Percentiles rank a stretch among this genome's conserved stretches.
phyloP scores from a whole-genome alignment of 2,329 filamentous ascomycete genomes.

The Penicillium sp. region DNA sequence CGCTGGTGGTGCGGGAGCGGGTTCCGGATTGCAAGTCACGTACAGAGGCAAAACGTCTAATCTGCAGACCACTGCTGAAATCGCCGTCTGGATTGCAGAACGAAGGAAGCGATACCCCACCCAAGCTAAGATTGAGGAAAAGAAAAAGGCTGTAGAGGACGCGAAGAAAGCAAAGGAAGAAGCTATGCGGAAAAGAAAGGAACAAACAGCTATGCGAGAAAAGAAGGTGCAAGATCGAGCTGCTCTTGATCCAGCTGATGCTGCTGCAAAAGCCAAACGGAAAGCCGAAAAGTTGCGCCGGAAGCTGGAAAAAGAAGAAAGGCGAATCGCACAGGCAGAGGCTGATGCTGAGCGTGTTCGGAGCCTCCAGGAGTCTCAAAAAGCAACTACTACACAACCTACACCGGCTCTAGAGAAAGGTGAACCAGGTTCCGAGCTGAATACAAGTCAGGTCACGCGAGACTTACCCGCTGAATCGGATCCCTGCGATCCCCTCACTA shows the following conservation, averaged over 20 bases:
- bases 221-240: conserved; percentile 30
- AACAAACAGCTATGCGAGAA: conserved; percentile 37
- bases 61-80: conserved; percentile 65
- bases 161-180: conserved; percentile 55
- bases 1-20: conserved; percentile 24
- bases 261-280: conserved; percentile 41
- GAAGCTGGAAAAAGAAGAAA: conserved; percentile 70
- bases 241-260: conserved; percentile 35
- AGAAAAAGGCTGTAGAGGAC: conserved; percentile 68
- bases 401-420: not conserved
- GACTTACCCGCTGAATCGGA: not conserved
- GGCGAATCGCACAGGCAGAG: conserved; percentile 50
- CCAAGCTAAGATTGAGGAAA: conserved; percentile 66
- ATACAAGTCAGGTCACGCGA: not conserved
- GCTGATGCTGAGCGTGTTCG: conserved; percentile 47
- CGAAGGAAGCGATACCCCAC: conserved; percentile 82
- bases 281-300: conserved; percentile 49
- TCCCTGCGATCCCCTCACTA: not conserved
- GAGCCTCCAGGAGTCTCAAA: conserved; percentile 38
- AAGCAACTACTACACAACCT: conserved; percentile 20
- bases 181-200: conserved; percentile 45
- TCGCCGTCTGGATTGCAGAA: conserved; percentile 80
- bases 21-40: conserved; percentile 54
- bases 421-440: not conserved
- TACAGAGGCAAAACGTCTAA: conserved; percentile 61